These are phyloP conservation scores for Meyerozyma smithsonii DNA, from an alignment of 1,139 yeast species.

Conservation along the genomic window DNA sequence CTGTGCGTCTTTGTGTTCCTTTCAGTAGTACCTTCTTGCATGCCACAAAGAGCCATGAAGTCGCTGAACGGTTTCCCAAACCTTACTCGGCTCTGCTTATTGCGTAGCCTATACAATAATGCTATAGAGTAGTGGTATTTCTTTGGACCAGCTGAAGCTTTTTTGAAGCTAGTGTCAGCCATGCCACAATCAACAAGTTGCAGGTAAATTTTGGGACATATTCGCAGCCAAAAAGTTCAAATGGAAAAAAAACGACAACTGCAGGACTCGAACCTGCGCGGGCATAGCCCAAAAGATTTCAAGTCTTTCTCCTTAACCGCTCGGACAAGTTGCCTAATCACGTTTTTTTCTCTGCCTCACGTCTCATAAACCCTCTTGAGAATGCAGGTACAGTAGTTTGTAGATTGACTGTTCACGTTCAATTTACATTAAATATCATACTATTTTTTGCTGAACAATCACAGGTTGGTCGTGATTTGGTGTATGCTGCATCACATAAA, in stretches of 20 bases:
- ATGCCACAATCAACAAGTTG: neutral
- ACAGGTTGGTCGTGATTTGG: too few relatives aligned
- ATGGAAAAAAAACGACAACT: conserved; percentile 40
- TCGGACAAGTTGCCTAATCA: conserved; percentile 47
- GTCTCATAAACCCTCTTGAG: neutral
- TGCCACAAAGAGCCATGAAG: neutral
- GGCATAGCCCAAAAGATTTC: conserved; percentile 57
- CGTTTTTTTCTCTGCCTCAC: neutral
- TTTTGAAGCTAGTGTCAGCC: neutral
- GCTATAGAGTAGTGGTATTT: neutral
- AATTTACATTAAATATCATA: too few relatives aligned
- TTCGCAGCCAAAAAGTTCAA: neutral
- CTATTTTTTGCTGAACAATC: too few relatives aligned
- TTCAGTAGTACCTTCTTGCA: too few relatives aligned
- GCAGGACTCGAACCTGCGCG: conserved; percentile 61
- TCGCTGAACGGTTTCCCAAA: neutral
- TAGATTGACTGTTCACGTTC: too few relatives aligned
- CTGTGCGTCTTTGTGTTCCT: too few relatives aligned
- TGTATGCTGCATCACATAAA: too few relatives aligned
- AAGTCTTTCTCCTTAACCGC: conserved; percentile 56
- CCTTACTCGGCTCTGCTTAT: neutral
- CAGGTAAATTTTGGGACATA: too few relatives aligned
- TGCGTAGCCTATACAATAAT: neutral
- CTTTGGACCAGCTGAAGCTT: neutral
- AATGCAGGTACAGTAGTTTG: too few relatives aligned